These are phyloP conservation scores for Tothia fuscella DNA, from an alignment of 2,329 filamentous ascomycete genomes.

Conservation along the genomic window DNA sequence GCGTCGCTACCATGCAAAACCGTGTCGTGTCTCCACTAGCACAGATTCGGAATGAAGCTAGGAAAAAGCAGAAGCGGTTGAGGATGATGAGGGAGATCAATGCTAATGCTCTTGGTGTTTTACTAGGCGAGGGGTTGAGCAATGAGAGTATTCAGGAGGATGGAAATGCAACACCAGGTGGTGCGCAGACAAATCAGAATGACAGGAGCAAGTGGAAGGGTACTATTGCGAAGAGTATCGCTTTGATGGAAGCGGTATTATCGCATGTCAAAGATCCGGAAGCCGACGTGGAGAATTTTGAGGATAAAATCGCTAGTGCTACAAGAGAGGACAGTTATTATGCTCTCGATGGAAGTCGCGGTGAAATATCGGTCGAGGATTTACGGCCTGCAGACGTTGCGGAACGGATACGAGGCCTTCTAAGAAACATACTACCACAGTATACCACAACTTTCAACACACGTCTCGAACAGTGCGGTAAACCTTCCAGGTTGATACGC, in stretches of 20 bases:
- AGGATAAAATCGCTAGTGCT: constrained; percentile 44
- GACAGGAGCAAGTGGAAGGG: constrained; percentile 52
- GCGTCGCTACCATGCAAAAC: constrained; percentile 57
- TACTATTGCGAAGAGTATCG: constrained; percentile 67
- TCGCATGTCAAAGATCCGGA: constrained; percentile 56
- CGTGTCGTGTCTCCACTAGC: constrained; percentile 69
- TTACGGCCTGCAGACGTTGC: constrained; percentile 45
- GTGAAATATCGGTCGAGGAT: constrained; percentile 22
- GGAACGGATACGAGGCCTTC: constrained; percentile 54
- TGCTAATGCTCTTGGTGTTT: constrained; percentile 72
- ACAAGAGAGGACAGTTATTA: constrained; percentile 39
- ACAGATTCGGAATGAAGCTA: constrained; percentile 60
- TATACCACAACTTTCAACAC: constrained; percentile 48
- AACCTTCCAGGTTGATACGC: constrained; percentile 60
- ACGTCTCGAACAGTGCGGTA: constrained; percentile 55
- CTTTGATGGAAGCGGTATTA: constrained; percentile 76
- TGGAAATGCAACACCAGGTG: neutral
- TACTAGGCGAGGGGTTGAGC: constrained; percentile 75
- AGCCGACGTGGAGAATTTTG: constrained; percentile 40
- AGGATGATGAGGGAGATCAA: constrained; percentile 66
- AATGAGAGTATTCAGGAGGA: constrained; percentile 23
- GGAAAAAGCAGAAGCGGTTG: constrained; percentile 59
- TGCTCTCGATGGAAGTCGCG: constrained; percentile 26
- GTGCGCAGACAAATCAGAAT: neutral
- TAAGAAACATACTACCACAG: constrained; percentile 54